These are phyloP conservation scores for Clohesyomyces aquaticus DNA, from an alignment of 495 filamentous ascomycete genomes.

Conservation along the genomic window DNA sequence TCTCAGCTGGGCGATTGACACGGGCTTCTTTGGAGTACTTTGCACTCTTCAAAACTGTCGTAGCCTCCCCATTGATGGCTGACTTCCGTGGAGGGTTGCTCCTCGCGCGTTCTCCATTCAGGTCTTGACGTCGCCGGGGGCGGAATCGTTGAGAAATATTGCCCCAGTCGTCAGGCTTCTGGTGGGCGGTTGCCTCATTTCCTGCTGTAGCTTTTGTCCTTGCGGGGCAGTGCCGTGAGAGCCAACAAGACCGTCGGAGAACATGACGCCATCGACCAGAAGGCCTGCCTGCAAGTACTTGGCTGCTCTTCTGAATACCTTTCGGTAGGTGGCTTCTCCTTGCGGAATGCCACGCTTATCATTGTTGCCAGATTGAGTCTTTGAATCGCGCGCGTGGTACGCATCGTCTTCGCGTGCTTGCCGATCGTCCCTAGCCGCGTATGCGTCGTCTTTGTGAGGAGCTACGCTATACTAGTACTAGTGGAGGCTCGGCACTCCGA, in stretches of 20 bases:
- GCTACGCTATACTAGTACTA: too few relatives aligned
- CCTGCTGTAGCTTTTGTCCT: neutral
- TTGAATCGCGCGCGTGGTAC: neutral
- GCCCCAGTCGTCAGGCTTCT: too few relatives aligned
- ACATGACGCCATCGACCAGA: slow-evolving; percentile 8
- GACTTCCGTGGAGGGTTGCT: too few relatives aligned
- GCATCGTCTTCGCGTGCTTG: neutral
- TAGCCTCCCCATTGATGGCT: too few relatives aligned
- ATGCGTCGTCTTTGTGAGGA: too few relatives aligned
- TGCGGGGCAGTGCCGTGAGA: neutral
- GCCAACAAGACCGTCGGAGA: slow-evolving; percentile 6
- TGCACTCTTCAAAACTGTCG: neutral
- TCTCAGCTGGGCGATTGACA: neutral
- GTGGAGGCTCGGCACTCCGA: too few relatives aligned
- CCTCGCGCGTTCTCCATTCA: too few relatives aligned
- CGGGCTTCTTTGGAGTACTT: neutral
- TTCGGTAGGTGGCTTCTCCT: slow-evolving; percentile 4
- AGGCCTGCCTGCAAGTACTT: slow-evolving; percentile 4
- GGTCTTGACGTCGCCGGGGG: too few relatives aligned
- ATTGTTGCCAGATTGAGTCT: neutral
- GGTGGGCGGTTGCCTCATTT: neutral
- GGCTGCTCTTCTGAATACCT: slow-evolving; percentile 4
- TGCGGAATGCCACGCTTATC: neutral
- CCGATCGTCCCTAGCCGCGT: neutral
- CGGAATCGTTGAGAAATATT: too few relatives aligned